phyloP scores from a whole-genome alignment of 371 early-diverging fungal genomes.

The Rhizopus delemar region DNA sequence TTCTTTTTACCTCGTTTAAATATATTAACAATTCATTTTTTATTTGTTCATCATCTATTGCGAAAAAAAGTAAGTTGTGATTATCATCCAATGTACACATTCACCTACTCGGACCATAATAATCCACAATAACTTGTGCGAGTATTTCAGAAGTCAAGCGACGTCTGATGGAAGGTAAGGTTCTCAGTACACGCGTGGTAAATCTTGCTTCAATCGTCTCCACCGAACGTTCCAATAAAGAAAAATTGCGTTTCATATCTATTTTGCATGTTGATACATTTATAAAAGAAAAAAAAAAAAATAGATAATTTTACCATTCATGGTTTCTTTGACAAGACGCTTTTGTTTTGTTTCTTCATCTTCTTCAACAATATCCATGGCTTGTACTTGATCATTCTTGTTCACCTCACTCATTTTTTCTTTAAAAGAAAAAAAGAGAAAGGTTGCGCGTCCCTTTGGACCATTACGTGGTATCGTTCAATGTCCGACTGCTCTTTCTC shows the following conservation, averaged over 20 bases:
- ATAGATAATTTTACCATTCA: slow-evolving; percentile 26
- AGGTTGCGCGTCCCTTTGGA: slow-evolving; percentile 2
- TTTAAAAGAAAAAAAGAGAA: slow-evolving; percentile 7
- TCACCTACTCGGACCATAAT: slow-evolving; percentile 63
- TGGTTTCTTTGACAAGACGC: slow-evolving; percentile 45
- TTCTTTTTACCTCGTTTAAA: slow-evolving; percentile 40
- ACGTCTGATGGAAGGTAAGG: slow-evolving; percentile 77
- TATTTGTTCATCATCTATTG: slow-evolving; percentile 12
- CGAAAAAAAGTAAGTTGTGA: not conserved
- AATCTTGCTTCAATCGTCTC: slow-evolving; percentile 84
- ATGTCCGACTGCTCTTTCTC: not conserved
- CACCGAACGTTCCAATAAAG: slow-evolving; percentile 81
- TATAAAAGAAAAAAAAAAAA: not conserved
- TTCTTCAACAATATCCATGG: slow-evolving; percentile 48
- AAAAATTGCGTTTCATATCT: slow-evolving; percentile 87
- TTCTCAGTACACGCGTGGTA: slow-evolving; percentile 84
- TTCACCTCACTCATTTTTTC: slow-evolving; percentile 24
- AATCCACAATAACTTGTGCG: slow-evolving; percentile 58
- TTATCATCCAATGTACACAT: not conserved
- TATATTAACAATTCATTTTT: slow-evolving; percentile 38
- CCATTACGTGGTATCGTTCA: not conserved
- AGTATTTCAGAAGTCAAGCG: slow-evolving; percentile 73
- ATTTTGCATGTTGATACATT: not conserved
- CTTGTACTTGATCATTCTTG: slow-evolving; percentile 31
- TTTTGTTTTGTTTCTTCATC: slow-evolving; percentile 44